A percentile compares a stretch with the other conserved stretches of the same genome.
phyloP scores from a whole-genome alignment of 2,329 filamentous ascomycete genomes.

The Microdochium paspali region DNA sequence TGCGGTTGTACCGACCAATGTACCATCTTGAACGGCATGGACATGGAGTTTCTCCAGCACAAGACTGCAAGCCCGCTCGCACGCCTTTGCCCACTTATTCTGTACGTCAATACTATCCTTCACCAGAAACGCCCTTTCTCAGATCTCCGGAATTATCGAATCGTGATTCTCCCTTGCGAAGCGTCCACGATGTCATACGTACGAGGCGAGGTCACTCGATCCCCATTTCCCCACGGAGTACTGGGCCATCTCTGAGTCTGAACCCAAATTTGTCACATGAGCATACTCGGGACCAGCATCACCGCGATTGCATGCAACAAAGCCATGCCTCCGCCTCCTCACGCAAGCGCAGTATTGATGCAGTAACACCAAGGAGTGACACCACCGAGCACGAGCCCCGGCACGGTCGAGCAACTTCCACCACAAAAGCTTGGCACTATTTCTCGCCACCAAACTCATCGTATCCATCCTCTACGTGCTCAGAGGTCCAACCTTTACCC shows the following conservation, averaged over 20 bases:
- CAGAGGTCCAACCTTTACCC: too few relatives aligned
- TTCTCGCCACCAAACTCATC: too few relatives aligned
- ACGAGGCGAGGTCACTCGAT: neutral
- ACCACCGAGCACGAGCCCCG: neutral
- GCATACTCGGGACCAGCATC: neutral
- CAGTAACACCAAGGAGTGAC: neutral
- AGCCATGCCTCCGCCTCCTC: neutral
- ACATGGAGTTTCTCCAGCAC: neutral
- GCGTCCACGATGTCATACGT: neutral
- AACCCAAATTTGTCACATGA: neutral
- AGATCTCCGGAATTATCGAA: neutral
- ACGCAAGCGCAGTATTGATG: neutral
- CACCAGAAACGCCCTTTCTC: slow-evolving; percentile 2
- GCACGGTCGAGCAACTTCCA: too few relatives aligned
- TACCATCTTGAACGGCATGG: neutral
- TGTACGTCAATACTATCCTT: neutral
- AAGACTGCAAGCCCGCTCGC: neutral
- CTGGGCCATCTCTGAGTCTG: neutral
- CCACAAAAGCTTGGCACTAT: too few relatives aligned
- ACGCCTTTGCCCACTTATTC: slow-evolving; percentile 1
- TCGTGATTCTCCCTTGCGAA: neutral
- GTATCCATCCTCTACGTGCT: too few relatives aligned
- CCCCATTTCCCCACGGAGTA: neutral
- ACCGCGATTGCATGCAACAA: neutral
- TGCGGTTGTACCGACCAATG: neutral